A percentile compares a stretch with the other conserved stretches of the same genome.
These are phyloP conservation scores for Chalara sp. DNA, from an alignment of 2,329 filamentous ascomycete genomes.

Conservation along the genomic window DNA sequence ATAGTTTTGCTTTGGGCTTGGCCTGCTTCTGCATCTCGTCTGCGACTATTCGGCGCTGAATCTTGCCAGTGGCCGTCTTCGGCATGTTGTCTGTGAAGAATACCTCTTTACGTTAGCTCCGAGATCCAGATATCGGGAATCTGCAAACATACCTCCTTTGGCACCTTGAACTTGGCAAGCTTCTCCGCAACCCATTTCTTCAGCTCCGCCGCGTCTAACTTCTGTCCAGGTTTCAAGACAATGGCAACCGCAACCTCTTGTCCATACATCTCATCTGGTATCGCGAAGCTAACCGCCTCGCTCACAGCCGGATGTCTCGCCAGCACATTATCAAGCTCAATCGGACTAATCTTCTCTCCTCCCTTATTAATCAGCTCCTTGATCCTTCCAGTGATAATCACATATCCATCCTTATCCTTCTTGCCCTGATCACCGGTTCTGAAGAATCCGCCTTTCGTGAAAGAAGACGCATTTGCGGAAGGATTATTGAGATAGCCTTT, in stretches of 20 bases:
- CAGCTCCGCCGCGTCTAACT: conserved; percentile 51
- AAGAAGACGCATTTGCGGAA: conserved; percentile 66
- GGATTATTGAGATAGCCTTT: conserved; percentile 81
- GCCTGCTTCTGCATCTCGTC: conserved; percentile 75
- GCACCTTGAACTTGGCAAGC: conserved; percentile 78
- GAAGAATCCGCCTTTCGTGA: conserved; percentile 74
- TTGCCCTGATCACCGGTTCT: conserved; percentile 83
- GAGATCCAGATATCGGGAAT: not conserved
- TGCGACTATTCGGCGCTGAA: conserved; percentile 79
- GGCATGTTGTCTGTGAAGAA: conserved; percentile 82
- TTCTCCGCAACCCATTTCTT: conserved; percentile 62
- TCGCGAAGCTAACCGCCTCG: conserved; percentile 78
- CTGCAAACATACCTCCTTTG: conserved; percentile 58
- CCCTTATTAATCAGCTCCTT: conserved; percentile 92
- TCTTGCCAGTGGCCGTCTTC: conserved; percentile 88
- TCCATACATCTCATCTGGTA: conserved; percentile 76
- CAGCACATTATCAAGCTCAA: conserved; percentile 79
- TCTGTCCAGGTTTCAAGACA: conserved; percentile 61
- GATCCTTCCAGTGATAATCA: conserved; percentile 84
- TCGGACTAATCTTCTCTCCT: conserved; percentile 83
- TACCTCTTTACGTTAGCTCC: conserved; percentile 38
- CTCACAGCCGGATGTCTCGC: conserved; percentile 64
- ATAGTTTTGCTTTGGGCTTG: conserved; percentile 46
- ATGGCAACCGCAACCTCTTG: conserved; percentile 75
- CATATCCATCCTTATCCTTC: conserved; percentile 71